Base-by-base conservation (phyloP, 257 asterid species). In the Datura wrightii region DNA sequence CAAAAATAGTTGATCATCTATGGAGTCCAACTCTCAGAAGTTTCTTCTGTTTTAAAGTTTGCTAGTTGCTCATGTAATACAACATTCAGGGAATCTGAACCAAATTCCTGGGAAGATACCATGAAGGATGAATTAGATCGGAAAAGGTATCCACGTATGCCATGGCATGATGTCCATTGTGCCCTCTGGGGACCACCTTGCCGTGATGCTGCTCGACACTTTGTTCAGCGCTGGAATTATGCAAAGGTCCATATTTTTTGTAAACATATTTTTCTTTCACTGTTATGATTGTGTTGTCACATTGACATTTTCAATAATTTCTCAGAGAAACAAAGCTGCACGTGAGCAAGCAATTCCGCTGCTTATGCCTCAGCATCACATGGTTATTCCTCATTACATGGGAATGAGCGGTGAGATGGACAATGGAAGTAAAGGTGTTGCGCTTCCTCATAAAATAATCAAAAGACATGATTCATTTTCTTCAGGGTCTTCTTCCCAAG, bases 161-260 rank as follows among this genome's bases (percentile, higher is more conserved):
- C 99, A 56, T 96, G 99, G 99, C 99, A 96, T 46, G 99, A 96
- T 82, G 99, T 96, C 88, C 99, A 96, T 80, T 96, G 99, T 82
- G 97, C 99, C 18, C 87, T 96, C 52, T 96, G 99, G 99, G 99
- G 98, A 31, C 98, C 98, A 11, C 91, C 99, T 44, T 96, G 98
- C 87, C 94, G 92, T 92, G 98, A 96, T 88, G 89, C 95, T 83
- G 98, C 99, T 62, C 91, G 98, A 88, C 99, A 96, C 88, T 96
- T 94, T 88, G 94, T 94, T 89, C 98, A 94, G 84, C 98, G 99
- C 39, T 96, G 99, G 99, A 96, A 96, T 91, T 96, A 96, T 87
- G 99, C 98, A 37, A 96, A 96, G 98, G 99, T 92, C 74, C 94
- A 85, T 93, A 56, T 67, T 34, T 67, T 5, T 36, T 69, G 84